phyloP scores from a whole-genome alignment of 306 rosid genomes.

The Begonia loranthoides region DNA sequence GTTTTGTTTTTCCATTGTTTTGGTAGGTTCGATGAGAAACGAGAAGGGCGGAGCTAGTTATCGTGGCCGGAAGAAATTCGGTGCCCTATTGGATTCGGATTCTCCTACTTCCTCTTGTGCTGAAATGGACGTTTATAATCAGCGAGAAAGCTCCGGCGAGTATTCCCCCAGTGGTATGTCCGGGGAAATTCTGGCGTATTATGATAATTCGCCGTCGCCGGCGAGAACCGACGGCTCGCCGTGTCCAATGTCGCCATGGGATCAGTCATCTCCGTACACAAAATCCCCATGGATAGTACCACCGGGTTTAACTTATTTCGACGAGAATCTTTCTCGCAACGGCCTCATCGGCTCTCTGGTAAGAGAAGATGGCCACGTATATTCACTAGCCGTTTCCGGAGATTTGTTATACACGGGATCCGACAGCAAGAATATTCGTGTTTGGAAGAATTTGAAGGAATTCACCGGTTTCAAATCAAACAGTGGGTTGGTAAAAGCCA shows the following conservation, averaged over 20 bases:
- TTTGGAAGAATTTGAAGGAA: slow-evolving; percentile 64
- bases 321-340: background rate
- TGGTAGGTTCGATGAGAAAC: slow-evolving; percentile 15
- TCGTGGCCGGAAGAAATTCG: slow-evolving; percentile 23
- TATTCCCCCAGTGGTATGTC: slow-evolving; percentile 10
- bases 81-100: slow-evolving; percentile 23
- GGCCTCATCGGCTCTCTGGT: slow-evolving; percentile 60
- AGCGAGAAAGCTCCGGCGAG: background rate
- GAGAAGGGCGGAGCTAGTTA: slow-evolving; percentile 14
- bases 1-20: background rate
- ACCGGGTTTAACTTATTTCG: background rate
- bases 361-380: slow-evolving; percentile 64
- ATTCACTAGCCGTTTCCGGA: slow-evolving; percentile 49
- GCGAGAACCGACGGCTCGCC: slow-evolving; percentile 26
- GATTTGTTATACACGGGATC: too few relatives aligned
- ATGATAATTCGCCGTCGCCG: slow-evolving; percentile 5
- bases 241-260: slow-evolving; percentile 30
- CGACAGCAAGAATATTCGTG: slow-evolving; percentile 79
- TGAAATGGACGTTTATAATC: background rate
- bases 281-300: slow-evolving; percentile 40
- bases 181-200: background rate
- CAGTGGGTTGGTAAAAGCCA: slow-evolving; percentile 60
- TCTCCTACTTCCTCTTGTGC: slow-evolving; percentile 6
- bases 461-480: slow-evolving; percentile 54
- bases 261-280: slow-evolving; percentile 22